A percentile compares a stretch with the other conserved stretches of the same genome.
phyloP scores from a whole-genome alignment of 306 rosid genomes.

The Prunus mume region DNA sequence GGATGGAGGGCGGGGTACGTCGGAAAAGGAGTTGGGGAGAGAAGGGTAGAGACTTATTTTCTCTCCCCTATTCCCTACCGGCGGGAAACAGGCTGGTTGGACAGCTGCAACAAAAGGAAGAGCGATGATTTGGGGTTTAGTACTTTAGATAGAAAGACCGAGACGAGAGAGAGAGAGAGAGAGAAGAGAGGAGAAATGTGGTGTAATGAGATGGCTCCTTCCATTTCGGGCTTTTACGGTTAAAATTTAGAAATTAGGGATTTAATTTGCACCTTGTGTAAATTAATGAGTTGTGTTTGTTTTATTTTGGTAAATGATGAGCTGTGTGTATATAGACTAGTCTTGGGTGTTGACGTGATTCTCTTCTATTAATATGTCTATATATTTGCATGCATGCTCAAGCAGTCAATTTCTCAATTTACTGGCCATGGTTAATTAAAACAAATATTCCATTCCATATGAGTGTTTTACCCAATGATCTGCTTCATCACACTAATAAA shows the following conservation, averaged over 20 bases:
- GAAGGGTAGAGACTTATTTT: not conserved
- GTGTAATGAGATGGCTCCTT: conserved; percentile 41
- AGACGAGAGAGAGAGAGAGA: conserved; percentile 3
- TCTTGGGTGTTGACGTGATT: not conserved
- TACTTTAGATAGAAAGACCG: not conserved
- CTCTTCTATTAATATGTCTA: no score
- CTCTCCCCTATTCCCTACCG: conserved; percentile 54
- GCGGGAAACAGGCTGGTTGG: conserved; percentile 38
- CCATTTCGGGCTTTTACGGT: conserved; percentile 32
- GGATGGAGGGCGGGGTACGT: conserved; percentile 1
- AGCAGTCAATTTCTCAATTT: no score
- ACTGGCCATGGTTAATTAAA: no score
- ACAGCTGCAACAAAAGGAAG: conserved; percentile 5
- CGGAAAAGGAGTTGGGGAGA: conserved; percentile 23
- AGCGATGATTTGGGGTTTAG: not conserved
- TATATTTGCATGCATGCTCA: no score
- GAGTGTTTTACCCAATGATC: no score
- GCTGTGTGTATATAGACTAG: not conserved
- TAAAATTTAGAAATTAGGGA: not conserved
- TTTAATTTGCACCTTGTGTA: not conserved
- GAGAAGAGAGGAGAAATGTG: conserved; percentile 34
- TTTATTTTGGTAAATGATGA: no score
- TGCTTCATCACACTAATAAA: no score
- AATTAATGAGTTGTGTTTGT: no score
- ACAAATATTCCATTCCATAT: no score